phyloP scores from a whole-genome alignment of 129 eudicot species.

The Heracleum sosnowskyi region DNA sequence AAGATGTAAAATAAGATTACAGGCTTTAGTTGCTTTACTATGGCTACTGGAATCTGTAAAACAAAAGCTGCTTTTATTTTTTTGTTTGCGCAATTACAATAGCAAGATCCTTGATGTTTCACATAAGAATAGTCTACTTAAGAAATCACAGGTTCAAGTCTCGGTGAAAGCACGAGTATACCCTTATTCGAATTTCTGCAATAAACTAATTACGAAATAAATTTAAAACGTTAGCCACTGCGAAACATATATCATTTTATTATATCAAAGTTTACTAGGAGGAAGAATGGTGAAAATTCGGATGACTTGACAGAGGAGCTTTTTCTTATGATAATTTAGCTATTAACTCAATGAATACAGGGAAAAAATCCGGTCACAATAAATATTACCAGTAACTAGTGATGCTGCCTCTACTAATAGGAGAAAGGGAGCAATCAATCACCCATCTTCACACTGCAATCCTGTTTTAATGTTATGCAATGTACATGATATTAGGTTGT shows the following conservation, averaged over 20 bases:
- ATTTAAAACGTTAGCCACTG: too few species aligned
- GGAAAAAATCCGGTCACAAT: not conserved
- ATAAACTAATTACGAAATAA: too few species aligned
- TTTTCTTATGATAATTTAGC: not conserved
- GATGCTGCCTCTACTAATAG: not conserved
- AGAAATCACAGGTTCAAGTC: not conserved
- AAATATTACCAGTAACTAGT: not conserved
- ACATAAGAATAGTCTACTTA: not conserved
- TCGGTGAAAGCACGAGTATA: not conserved
- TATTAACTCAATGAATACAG: not conserved
- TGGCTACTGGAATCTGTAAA: too few species aligned
- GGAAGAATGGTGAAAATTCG: not conserved
- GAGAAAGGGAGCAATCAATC: constrained; percentile 8
- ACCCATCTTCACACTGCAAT: constrained; percentile 77
- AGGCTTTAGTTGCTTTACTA: not conserved
- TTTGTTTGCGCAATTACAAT: not conserved
- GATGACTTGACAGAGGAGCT: not conserved
- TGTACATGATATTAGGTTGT: constrained; percentile 62
- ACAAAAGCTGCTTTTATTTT: too few species aligned
- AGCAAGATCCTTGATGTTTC: not conserved
- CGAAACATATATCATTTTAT: too few species aligned
- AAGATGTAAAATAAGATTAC: not conserved
- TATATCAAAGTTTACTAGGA: not conserved
- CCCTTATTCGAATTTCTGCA: not conserved
- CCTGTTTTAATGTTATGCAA: constrained; percentile 64